Evolutionary conservation across 192 early-diverging fungal genomes (phyloP).

Genomic region (Phycomyces blakesleeanus): DNA sequence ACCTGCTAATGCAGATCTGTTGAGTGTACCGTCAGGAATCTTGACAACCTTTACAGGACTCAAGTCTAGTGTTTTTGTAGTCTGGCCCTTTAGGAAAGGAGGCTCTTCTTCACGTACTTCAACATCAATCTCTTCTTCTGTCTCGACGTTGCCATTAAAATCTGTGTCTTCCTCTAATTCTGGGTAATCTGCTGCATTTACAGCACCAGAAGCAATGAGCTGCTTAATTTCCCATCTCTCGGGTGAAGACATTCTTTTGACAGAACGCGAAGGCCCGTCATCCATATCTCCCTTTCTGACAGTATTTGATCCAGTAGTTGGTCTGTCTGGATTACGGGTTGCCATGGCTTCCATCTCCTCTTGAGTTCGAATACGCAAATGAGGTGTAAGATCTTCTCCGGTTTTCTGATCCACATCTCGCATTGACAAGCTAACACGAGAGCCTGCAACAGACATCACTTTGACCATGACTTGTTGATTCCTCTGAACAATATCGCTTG

Average conservation of each 20-base stretch:
- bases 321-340: conserved; percentile 63
- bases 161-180: conserved; percentile 88
- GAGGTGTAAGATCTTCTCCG: conserved; percentile 82
- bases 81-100: conserved; percentile 91
- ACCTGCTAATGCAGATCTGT: conserved; percentile 90
- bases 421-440: conserved; percentile 83
- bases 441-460: conserved; percentile 86
- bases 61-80: conserved; percentile 74
- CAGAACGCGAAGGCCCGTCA: conserved; percentile 35
- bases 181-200: conserved; percentile 81
- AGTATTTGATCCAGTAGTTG: conserved; percentile 36
- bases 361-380: conserved; percentile 62
- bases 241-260: conserved; percentile 89
- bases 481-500: conserved; percentile 82
- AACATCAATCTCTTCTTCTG: conserved; percentile 95
- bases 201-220: conserved; percentile 90
- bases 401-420: conserved; percentile 95
- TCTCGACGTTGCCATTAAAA: conserved; percentile 72
- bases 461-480: conserved; percentile 89
- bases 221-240: conserved; percentile 98
- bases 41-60: conserved; percentile 98
- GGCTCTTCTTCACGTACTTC: conserved; percentile 96
- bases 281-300: conserved; percentile 11
- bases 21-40: conserved; percentile 94
- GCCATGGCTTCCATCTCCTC: conserved; percentile 62